Evolutionary conservation across 345 rosid genomes (phyloP).

Genomic region (Capsella bursapastoris): DNA sequence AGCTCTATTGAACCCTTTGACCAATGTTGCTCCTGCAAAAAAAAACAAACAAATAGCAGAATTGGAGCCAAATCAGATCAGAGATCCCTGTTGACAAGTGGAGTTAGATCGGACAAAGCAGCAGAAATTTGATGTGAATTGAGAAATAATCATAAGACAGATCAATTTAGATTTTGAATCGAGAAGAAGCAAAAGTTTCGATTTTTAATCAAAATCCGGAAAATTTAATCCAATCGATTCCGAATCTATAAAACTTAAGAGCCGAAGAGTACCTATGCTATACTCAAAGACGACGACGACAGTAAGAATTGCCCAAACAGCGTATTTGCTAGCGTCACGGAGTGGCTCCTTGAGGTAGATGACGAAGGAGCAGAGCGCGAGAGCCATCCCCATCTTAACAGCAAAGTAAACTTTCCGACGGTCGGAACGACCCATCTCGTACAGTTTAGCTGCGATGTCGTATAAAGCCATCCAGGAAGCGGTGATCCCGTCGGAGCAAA

Average conservation of each 20-base stretch:
- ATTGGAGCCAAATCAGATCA: conserved; percentile 9
- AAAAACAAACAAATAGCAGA: neutral
- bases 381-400: conserved; percentile 74
- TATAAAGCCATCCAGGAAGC: conserved; percentile 48
- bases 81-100: neutral
- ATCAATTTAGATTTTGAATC: conserved; percentile 12
- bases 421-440: conserved; percentile 80
- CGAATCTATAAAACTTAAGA: neutral
- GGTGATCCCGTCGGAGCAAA: conserved; percentile 50
- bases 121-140: neutral
- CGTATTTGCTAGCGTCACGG: conserved; percentile 56
- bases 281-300: conserved; percentile 90
- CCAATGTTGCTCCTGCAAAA: conserved; percentile 76
- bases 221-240: neutral
- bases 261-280: conserved; percentile 65
- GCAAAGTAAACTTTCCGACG: conserved; percentile 72
- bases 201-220: neutral
- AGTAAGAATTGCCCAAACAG: conserved; percentile 89
- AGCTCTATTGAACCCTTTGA: conserved; percentile 88
- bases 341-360: conserved; percentile 72
- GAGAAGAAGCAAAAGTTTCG: neutral
- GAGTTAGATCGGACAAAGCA: neutral
- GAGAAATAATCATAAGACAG: neutral
- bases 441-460: conserved; percentile 41
- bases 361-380: conserved; percentile 61